Evolutionary conservation across 306 rosid species (phyloP), one percentile per base, ranked within the genome.

Genomic region (Vicia villosa): DNA sequence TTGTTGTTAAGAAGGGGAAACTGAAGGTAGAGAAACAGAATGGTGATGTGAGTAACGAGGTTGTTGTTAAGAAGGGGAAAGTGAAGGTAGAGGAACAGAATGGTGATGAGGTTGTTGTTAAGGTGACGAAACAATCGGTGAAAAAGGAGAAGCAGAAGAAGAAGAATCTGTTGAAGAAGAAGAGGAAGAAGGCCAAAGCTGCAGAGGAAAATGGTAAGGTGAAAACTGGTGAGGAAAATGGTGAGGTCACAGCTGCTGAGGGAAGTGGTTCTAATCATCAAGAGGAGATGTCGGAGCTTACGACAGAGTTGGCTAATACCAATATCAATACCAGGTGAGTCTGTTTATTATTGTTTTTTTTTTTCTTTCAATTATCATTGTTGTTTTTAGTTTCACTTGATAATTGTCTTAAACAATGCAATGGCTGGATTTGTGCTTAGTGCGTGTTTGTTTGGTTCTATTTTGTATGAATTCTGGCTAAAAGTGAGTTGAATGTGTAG

Each of bases 281-380:
- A 74, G 79, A 49, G 57, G 83, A 69, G 52, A 51, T 28, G 43
- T 40, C 62, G 43, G 74, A 46, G 67, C 80, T 34, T 7, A 34
- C 68, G 8, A 28, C 69, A 16, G 89, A 15, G 74, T 70, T 83
- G 64, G 75, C 58, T 60, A 46, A 50, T 21, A 40, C 67, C 17
- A 55, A 19, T 63, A 21, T 57, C 37, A 40, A 28, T 41, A 50
- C 68, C 40, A 81, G 97, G 98, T 94, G 81, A 47, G 43, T 55
- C 15, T 56, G 8, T 56, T 5, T 56, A 14, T 45, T 45, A 11
- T 47, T 15, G 9, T 28, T 70, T 20, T 57, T 2, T 17, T 47
- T 4, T 38, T 21, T 15, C 0, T 47, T 47, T 13, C 8, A 43
- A 0, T 43, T 43, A 43, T 43, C 3, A 43, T 47, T 47, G 55